Evolutionary conservation across 257 asterid species (phyloP).

Genomic region (Penstemon eatonii): DNA sequence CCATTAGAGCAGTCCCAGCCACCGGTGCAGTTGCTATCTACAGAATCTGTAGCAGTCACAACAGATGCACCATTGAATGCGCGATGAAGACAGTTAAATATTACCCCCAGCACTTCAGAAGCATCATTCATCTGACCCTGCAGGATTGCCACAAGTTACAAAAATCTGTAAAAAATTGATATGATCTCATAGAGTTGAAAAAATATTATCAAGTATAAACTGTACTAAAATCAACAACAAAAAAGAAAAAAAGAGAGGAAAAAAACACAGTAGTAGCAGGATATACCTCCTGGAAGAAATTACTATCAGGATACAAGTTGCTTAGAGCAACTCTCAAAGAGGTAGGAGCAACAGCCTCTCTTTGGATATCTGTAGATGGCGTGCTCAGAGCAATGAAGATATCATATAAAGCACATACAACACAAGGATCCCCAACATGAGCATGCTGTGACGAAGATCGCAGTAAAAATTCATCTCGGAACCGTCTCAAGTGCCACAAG

Average conservation of each 20-base stretch:
- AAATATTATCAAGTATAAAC: conserved; percentile 10
- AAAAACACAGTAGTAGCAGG: conserved; percentile 14
- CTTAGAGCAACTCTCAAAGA: conserved; percentile 86
- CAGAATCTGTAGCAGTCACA: conserved; percentile 58
- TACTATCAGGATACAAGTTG: conserved; percentile 86
- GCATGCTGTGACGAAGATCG: conserved; percentile 67
- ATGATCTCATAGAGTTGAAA: not conserved
- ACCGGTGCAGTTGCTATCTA: conserved; percentile 56
- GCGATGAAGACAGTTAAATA: conserved; percentile 85
- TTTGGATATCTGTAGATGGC: conserved; percentile 49
- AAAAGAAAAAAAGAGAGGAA: not conserved
- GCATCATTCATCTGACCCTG: conserved; percentile 99
- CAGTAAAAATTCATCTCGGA: conserved; percentile 79
- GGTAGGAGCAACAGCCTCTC: conserved; percentile 86
- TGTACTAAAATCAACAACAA: conserved; percentile 9
- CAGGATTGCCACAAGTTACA: conserved; percentile 27
- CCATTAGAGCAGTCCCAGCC: conserved; percentile 73
- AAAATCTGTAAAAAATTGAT: not conserved
- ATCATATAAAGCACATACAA: conserved; percentile 74
- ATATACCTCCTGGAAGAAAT: conserved; percentile 91
- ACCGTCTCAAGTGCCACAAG: conserved; percentile 82
- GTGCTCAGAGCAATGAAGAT: conserved; percentile 72
- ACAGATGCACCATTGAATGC: conserved; percentile 58
- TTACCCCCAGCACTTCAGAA: conserved; percentile 86
- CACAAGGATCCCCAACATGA: conserved; percentile 97